phyloP scores from a whole-genome alignment of 176 grass and related monocot genomes.

The Carex cristatella region DNA sequence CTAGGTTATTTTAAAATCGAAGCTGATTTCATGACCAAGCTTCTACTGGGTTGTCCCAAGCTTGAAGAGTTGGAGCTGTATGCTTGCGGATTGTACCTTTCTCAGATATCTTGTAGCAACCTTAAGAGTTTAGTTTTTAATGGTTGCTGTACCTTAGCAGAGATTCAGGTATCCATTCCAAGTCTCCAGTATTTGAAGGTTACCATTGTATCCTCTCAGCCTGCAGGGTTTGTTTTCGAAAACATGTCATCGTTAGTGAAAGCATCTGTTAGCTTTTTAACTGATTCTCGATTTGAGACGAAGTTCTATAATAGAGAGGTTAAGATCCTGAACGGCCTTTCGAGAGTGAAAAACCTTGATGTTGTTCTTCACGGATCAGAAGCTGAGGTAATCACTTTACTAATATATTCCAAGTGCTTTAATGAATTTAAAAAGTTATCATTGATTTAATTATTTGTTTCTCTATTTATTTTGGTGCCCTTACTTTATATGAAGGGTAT shows the following conservation, averaged over 20 bases:
- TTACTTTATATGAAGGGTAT: constrained; percentile 4
- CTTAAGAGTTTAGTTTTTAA: background rate
- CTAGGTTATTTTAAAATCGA: background rate
- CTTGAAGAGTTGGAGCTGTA: constrained; percentile 6
- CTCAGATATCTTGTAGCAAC: background rate
- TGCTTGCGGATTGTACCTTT: background rate
- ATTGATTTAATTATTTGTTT: background rate
- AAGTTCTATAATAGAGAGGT: background rate
- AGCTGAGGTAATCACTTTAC: background rate
- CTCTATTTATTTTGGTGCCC: background rate
- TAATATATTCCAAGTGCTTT: background rate
- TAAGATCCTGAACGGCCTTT: background rate
- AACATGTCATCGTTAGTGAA: background rate
- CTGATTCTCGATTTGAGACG: too few species aligned
- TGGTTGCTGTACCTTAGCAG: background rate
- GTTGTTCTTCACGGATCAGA: background rate
- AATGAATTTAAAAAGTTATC: background rate
- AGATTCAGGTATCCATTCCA: background rate
- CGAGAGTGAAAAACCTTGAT: background rate
- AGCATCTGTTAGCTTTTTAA: background rate
- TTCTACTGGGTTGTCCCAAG: background rate
- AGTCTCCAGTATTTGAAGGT: background rate
- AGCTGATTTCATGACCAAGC: background rate
- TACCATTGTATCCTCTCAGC: background rate
- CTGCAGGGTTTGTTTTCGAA: background rate